Evolutionary conservation across 75 land plant genomes (phyloP).

Genomic region (Picea glauca): DNA sequence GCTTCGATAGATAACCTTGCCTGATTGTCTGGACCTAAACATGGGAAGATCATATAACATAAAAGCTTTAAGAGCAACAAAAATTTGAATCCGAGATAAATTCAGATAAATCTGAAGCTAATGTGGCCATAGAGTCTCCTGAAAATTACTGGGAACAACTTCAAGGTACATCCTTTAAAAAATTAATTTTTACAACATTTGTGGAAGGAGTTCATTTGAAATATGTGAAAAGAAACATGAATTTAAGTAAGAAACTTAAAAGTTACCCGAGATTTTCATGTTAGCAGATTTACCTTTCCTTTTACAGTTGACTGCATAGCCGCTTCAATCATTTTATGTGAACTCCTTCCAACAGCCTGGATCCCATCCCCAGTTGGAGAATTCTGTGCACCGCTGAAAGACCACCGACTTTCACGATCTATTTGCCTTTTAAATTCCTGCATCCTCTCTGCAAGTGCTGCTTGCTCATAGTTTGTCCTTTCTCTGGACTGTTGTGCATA

Average conservation of each 20-base stretch:
- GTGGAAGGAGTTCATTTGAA: not conserved
- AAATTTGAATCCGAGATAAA: not conserved
- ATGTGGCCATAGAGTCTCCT: not conserved
- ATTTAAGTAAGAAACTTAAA: not conserved
- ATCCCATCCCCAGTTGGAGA: conserved; percentile 96
- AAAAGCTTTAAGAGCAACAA: not conserved
- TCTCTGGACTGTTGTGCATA: conserved; percentile 99
- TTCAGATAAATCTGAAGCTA: not conserved
- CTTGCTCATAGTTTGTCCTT: conserved; percentile 96
- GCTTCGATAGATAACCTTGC: conserved; percentile 96
- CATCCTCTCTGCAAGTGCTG: conserved; percentile 96
- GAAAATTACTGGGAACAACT: not conserved
- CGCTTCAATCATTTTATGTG: conserved; percentile 98
- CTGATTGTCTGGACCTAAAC: conserved; percentile 92
- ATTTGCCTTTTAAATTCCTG: conserved; percentile 94
- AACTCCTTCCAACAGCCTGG: conserved; percentile 95
- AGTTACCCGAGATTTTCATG: not conserved
- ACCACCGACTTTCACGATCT: conserved; percentile 80
- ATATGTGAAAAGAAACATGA: not conserved
- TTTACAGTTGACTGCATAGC: conserved; percentile 91
- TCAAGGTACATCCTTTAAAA: not conserved
- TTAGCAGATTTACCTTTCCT: conserved; percentile 65
- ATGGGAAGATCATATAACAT: not conserved
- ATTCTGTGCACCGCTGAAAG: conserved; percentile 57
- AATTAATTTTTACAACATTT: not conserved